Evolutionary conservation across 2,329 filamentous ascomycete species (phyloP).

Genomic region (Diaporthe capsici): DNA sequence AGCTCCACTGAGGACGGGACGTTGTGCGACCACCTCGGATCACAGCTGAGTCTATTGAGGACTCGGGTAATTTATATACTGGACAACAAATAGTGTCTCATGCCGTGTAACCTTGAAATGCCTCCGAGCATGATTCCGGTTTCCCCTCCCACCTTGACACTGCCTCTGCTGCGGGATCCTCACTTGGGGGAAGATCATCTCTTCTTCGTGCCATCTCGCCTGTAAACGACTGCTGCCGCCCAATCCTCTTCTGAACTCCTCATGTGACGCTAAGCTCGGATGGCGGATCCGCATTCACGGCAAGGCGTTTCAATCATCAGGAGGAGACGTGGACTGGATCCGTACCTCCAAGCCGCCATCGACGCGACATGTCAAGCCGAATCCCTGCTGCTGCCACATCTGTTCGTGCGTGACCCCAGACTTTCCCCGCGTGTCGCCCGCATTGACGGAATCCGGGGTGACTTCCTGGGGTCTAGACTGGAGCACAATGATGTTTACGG

Average conservation of each 20-base stretch:
- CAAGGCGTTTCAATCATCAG: not conserved
- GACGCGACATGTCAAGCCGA: slow-evolving; percentile 1
- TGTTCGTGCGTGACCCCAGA: slow-evolving; percentile 2
- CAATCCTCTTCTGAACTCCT: not conserved
- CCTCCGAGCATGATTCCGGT: not conserved
- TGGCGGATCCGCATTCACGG: slow-evolving; percentile 27
- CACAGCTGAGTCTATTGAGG: not conserved
- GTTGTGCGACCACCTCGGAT: not conserved
- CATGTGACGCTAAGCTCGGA: slow-evolving; percentile 5
- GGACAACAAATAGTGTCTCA: not conserved
- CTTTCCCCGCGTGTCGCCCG: slow-evolving; percentile 25
- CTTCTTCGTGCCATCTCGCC: not conserved
- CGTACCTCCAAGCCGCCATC: not conserved
- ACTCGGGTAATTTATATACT: slow-evolving; percentile 3
- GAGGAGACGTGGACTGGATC: slow-evolving; percentile 1
- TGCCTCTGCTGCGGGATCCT: not conserved
- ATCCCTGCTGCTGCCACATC: slow-evolving; percentile 2
- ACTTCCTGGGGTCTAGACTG: not conserved
- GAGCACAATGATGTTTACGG: not conserved
- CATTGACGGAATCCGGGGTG: slow-evolving; percentile 22
- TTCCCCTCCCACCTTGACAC: not conserved
- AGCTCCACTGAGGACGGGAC: not conserved
- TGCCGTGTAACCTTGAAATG: slow-evolving; percentile 2
- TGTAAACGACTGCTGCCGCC: not conserved
- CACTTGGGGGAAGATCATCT: not conserved